Conservation (phyloP, 1,139 yeast genomes). For the Yamadazyma diospyri region DNA sequence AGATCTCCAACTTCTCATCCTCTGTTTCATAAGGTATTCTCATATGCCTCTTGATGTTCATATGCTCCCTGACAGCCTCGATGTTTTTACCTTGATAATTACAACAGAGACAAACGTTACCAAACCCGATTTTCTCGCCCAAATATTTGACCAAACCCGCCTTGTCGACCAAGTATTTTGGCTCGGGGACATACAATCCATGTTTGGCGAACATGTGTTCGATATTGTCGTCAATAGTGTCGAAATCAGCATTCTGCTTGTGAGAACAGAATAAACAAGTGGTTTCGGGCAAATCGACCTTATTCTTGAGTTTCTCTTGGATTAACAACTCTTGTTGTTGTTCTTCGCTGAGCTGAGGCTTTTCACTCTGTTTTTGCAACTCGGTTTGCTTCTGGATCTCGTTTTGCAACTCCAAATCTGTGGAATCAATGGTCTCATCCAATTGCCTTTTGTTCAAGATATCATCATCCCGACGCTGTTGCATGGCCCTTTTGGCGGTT, state of each 20-base stretch:
- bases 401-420: constrained; percentile 9
- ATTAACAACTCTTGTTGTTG: constrained; percentile 50
- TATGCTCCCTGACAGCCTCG: constrained; percentile 89
- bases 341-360: constrained; percentile 28
- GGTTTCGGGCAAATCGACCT: constrained; percentile 67
- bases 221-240: constrained; percentile 56
- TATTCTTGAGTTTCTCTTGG: constrained; percentile 54
- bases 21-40: constrained; percentile 83
- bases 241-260: constrained; percentile 35
- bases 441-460: constrained; percentile 25
- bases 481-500: constrained; percentile 56
- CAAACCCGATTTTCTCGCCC: constrained; percentile 80
- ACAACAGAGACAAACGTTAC: constrained; percentile 83
- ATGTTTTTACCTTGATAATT: constrained; percentile 76
- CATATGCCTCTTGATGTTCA: constrained; percentile 82
- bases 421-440: constrained; percentile 8
- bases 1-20: constrained; percentile 74
- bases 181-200: constrained; percentile 87
- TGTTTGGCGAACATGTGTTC: constrained; percentile 74
- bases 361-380: constrained; percentile 5
- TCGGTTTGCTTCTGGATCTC: constrained; percentile 10
- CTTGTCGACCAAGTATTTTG: constrained; percentile 60
- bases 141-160: constrained; percentile 71
- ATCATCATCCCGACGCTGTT: constrained; percentile 10
- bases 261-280: constrained; percentile 77